Evolutionary conservation across 306 rosid genomes (phyloP), one percentile per base, ranked within the genome.

Genomic region (Quercus dentata): DNA sequence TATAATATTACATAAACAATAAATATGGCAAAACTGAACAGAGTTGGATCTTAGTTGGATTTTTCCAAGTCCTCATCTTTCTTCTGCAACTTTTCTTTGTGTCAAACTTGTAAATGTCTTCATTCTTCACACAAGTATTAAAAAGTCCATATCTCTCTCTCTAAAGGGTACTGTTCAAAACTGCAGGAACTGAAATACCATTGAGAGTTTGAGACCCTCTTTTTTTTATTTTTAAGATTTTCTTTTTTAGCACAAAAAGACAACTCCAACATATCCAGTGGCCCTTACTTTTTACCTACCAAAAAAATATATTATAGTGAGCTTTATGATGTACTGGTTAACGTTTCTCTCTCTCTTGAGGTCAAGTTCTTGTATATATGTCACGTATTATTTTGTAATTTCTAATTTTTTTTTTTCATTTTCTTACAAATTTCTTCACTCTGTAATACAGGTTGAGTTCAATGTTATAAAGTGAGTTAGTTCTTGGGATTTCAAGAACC

Each of bases 381-480:
- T 30, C 31, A 41, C 18, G 13, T 65, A 15, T 71, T 3, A 31
- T n/a, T 3, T 55, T 67, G 25, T 55, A 6, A 21, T 2, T 35
- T 41, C 51, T 74, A 25, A 12, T 0, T 12, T 30, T 1, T 59
- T 2, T 21, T 1, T 59, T 69, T 25, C 25, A 14, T 68, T 30
- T 71, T 38, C 70, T 78, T 27, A 56, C 56, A 38, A 74, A 51
- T 5, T 5, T 78, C 5, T 56, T 74, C 74, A 67, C 25, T 65
- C 69, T 83, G 78, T 73, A 84, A 77, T 85, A 83, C 91, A 76
- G 74, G 65, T 30, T 44, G 25, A 85, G 46, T 38, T 27, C 28
- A 62, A 73, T 56, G 72, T 80, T 72, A 23, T 59, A 23, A 56
- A 41, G 15, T 65, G 75, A 68, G 75, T 56, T 63, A 38, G 77